A percentile compares a stretch with the other conserved stretches of the same genome.
Conservation (phyloP, 2,329 filamentous ascomycete genomes). For the Fusarium annulatum region DNA sequence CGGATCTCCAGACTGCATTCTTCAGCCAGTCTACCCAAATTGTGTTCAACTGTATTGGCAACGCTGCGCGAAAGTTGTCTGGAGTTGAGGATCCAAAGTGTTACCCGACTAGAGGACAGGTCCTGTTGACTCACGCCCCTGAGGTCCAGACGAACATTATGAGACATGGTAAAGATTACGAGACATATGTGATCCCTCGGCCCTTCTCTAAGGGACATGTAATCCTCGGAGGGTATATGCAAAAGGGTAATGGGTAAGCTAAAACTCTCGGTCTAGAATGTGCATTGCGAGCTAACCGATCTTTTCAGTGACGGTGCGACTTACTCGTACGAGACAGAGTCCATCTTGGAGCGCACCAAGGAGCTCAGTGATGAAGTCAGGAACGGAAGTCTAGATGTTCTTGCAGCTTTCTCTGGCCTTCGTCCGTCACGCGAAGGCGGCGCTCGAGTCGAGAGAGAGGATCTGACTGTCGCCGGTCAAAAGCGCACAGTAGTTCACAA, state of each 20-base stretch:
- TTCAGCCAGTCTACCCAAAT: rapidly evolving
- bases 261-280: rapidly evolving
- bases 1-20: not conserved
- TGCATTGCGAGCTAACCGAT: no score
- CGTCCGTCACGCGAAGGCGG: not conserved
- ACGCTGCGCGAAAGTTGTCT: not conserved
- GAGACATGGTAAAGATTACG: slow-evolving; percentile 2
- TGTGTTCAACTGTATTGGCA: not conserved
- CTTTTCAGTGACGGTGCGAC: not conserved
- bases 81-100: not conserved
- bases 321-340: not conserved
- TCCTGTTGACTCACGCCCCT: not conserved
- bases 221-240: slow-evolving; percentile 1
- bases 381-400: not conserved
- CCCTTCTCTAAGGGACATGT: not conserved
- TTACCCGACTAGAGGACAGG: not conserved
- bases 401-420: not conserved
- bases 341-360: not conserved
- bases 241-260: not conserved
- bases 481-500: not conserved
- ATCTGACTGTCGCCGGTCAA: not conserved
- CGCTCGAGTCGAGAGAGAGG: not conserved
- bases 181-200: slow-evolving; percentile 1
- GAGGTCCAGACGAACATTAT: not conserved
- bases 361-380: not conserved